Conservation (phyloP, 208 protist genomes). For the Trypanosoma mega region DNA sequence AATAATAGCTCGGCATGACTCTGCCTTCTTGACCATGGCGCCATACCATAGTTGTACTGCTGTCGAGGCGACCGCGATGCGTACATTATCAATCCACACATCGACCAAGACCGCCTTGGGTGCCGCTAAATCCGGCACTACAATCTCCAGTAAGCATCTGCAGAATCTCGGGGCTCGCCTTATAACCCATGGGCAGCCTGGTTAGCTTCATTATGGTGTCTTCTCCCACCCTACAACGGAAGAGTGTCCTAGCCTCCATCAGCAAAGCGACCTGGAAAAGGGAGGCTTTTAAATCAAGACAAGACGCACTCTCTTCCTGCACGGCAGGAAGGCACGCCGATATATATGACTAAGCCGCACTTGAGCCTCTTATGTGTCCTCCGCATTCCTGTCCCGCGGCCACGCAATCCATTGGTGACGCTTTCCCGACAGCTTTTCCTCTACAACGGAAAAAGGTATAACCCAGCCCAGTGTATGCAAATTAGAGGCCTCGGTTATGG, state of each 20-base stretch:
- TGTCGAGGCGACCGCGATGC: conserved; percentile 13
- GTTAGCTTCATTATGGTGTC: conserved; percentile 14
- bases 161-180: conserved; percentile 28
- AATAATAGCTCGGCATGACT: background rate
- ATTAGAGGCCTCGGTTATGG: background rate
- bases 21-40: background rate
- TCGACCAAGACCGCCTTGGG: conserved; percentile 14
- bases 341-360: background rate
- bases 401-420: background rate
- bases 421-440: background rate
- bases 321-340: background rate
- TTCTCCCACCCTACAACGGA: background rate
- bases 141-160: conserved; percentile 21
- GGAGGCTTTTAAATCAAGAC: background rate
- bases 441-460: background rate
- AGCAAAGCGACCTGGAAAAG: background rate
- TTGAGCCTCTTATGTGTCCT: conserved; percentile 1
- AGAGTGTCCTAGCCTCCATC: background rate
- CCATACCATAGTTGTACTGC: background rate
- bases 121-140: background rate
- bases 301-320: background rate
- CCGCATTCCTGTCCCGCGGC: background rate
- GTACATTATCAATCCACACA: conserved; percentile 33
- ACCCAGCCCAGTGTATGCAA: background rate
- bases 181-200: conserved; percentile 27